A percentile compares a stretch with the other conserved stretches of the same genome.
phyloP scores from a whole-genome alignment of 2,329 filamentous ascomycete species.

The Colletotrichum tropicicola region DNA sequence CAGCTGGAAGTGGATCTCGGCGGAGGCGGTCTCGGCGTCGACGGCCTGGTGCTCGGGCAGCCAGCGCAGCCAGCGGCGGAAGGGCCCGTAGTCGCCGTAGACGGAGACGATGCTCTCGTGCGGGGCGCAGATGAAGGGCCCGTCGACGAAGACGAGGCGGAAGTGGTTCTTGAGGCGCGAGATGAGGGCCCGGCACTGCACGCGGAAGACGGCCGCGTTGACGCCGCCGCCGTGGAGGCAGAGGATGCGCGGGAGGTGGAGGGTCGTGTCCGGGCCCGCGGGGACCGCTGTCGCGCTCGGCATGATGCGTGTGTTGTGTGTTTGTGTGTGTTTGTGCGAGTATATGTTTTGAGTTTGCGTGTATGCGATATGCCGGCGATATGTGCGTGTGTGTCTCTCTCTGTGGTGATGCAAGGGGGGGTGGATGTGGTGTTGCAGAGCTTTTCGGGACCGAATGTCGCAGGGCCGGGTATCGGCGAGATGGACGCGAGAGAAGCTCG shows the following conservation, averaged over 20 bases:
- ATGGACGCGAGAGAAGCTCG: no score
- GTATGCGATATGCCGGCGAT: background rate
- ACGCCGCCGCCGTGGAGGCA: slow-evolving; percentile 85
- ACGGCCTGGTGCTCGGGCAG: slow-evolving; percentile 62
- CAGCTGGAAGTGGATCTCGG: slow-evolving; percentile 50
- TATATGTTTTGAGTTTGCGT: background rate
- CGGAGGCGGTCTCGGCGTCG: slow-evolving; percentile 52
- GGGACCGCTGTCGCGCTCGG: slow-evolving; percentile 13
- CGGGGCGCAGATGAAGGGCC: slow-evolving; percentile 69
- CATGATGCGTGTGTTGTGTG: no score
- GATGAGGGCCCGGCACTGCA: slow-evolving; percentile 69
- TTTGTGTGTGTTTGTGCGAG: background rate
- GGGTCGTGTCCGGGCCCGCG: slow-evolving; percentile 21
- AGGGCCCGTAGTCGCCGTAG: slow-evolving; percentile 74
- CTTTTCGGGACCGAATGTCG: slow-evolving; percentile 7
- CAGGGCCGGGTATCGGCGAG: background rate
- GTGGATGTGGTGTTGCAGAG: background rate
- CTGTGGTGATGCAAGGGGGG: background rate
- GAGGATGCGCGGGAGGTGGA: slow-evolving; percentile 70
- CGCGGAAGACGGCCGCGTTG: slow-evolving; percentile 74
- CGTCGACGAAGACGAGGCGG: slow-evolving; percentile 78
- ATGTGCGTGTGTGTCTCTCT: background rate
- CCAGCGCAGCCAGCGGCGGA: slow-evolving; percentile 71
- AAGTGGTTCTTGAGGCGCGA: slow-evolving; percentile 63
- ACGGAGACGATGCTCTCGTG: slow-evolving; percentile 71